Evolutionary conservation across 75 land plant genomes (phyloP), one percentile per base, ranked within the genome.

Genomic region (Pseudotsuga menziesii): DNA sequence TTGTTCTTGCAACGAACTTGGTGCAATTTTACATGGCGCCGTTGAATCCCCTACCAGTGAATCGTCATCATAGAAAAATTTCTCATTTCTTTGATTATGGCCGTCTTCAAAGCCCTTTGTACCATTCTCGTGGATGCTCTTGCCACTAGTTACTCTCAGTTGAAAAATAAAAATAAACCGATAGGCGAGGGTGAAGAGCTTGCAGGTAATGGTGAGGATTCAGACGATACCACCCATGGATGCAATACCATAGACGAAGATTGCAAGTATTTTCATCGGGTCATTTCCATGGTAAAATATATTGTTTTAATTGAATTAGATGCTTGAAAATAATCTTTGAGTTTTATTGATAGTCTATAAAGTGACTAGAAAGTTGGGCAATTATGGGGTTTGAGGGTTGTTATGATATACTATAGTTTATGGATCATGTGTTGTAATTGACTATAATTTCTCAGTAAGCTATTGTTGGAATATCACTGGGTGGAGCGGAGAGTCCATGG

Each of bases 61-160:
- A 1, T 90, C 90, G 76, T 58, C 88, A 14, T 82, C 86, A 3
- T 88, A 88, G 92, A 55, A 17, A 4, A 56, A 83, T 56, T 88
- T 88, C 56, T 90, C 92, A 0, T 90, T 87, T 35, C 92, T 1
- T 90, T 90, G 4, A 84, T 92, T 73, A 58, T 90, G 11, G 90
- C 92, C 26, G 89, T 92, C 92, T 26, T 79, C 66, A 67, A 90
- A 2, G 80, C 88, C 0, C 67, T 92, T 3, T 77, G 39, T 3
- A 84, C 86, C 9, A 70, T 92, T 36, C 74, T 85, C 58, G 23
- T 90, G 26, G 94, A 92, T 61, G 13, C 79, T 8, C 17, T 64
- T 23, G 88, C 85, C 61, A 87, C 87, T 23, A 36, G 72, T 16
- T 89, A 78, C 54, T 92, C 17, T 4, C 0, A 55, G 3, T 3